Evolutionary conservation across 306 rosid genomes (phyloP).

Genomic region (Styphnolobium japonicum): DNA sequence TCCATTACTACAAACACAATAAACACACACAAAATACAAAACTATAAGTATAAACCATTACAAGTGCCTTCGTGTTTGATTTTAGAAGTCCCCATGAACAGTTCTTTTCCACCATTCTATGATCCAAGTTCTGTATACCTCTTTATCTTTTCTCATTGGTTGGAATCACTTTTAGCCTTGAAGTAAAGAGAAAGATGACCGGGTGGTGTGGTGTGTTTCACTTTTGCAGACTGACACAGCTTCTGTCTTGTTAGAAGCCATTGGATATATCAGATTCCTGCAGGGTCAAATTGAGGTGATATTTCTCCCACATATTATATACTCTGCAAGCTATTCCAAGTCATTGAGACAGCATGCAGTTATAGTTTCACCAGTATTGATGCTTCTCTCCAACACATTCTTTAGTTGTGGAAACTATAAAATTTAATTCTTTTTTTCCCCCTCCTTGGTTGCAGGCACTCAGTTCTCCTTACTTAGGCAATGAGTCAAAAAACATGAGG

Average conservation of each 20-base stretch:
- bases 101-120: background rate
- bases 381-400: conserved; percentile 41
- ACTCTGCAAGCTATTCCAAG: conserved; percentile 30
- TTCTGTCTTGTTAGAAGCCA: conserved; percentile 85
- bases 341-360: conserved; percentile 49
- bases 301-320: conserved; percentile 30
- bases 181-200: conserved; percentile 43
- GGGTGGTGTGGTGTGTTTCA: conserved; percentile 23
- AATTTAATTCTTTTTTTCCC: conserved; percentile 24
- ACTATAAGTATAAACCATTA: background rate
- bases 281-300: conserved; percentile 88
- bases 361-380: conserved; percentile 36
- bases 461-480: conserved; percentile 73
- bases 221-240: conserved; percentile 99
- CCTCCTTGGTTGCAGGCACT: conserved; percentile 58
- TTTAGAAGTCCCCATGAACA: background rate
- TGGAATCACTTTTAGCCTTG: conserved; percentile 26
- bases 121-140: conserved; percentile 4
- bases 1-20: background rate
- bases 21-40: background rate
- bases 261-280: conserved; percentile 85
- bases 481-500: conserved; percentile 56
- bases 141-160: conserved; percentile 3
- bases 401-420: conserved; percentile 36
- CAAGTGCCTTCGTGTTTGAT: background rate